phyloP scores from a whole-genome alignment of 2,329 filamentous ascomycete species.

The Exophiala sp. region DNA sequence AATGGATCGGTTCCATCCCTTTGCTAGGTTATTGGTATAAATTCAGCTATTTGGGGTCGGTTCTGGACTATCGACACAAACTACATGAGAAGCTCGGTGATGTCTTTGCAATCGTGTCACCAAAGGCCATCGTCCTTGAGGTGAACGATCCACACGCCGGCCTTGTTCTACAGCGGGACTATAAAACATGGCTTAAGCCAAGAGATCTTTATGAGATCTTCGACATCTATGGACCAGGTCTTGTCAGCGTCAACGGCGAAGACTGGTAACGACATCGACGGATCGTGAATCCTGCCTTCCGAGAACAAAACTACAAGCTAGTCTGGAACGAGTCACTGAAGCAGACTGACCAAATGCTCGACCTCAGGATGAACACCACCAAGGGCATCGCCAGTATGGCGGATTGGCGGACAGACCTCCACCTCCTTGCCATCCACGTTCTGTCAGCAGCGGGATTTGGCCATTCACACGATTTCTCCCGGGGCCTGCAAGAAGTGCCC shows the following conservation, averaged over 20 bases:
- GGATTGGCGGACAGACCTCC: constrained; percentile 20
- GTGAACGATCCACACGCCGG: neutral
- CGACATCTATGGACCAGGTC: neutral
- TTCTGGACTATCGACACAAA: neutral
- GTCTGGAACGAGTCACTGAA: constrained; percentile 33
- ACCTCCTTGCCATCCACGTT: constrained; percentile 23
- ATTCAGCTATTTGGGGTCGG: constrained; percentile 1
- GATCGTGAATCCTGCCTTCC: constrained; percentile 41
- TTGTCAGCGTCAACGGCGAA: constrained; percentile 2
- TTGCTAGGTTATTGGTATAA: neutral
- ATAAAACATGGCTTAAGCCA: constrained; percentile 4
- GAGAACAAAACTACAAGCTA: constrained; percentile 38
- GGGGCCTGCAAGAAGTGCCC: constrained; percentile 1
- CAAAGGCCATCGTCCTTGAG: neutral
- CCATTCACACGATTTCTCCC: constrained; percentile 19
- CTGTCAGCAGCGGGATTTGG: constrained; percentile 27
- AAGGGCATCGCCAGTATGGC: neutral
- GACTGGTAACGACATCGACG: constrained; percentile 42
- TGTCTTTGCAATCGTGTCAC: neutral
- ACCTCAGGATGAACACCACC: neutral
- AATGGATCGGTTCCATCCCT: neutral
- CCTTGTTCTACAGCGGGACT: neutral
- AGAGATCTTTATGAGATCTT: neutral
- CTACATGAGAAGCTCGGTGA: neutral
- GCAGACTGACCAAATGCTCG: neutral